Conservation (phyloP, 768 basidiomycete genomes). For the Hydnomerulius pinastri region DNA sequence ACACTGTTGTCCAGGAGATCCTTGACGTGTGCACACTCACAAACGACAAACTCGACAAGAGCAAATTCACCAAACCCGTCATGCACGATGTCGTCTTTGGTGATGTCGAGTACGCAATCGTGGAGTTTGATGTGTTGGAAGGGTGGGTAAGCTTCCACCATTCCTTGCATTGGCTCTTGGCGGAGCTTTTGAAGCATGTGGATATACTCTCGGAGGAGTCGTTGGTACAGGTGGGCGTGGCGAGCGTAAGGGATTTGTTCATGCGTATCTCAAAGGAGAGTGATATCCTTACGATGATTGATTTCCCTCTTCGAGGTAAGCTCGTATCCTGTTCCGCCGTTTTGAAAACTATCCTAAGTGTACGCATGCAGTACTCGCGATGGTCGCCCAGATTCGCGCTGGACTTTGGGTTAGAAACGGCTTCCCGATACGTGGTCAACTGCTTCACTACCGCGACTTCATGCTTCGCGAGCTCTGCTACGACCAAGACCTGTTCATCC, state of each 20-base stretch:
- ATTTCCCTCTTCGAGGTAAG: conserved; percentile 88
- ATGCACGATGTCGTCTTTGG: conserved; percentile 74
- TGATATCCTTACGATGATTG: conserved; percentile 74
- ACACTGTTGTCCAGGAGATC: conserved; percentile 69
- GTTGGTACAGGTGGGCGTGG: conserved; percentile 51
- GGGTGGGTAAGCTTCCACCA: conserved; percentile 94
- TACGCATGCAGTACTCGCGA: conserved; percentile 70
- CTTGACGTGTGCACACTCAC: conserved; percentile 67
- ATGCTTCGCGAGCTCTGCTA: conserved; percentile 95
- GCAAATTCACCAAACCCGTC: conserved; percentile 59
- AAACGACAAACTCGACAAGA: conserved; percentile 68
- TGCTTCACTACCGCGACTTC: conserved; percentile 95
- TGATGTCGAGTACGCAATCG: conserved; percentile 54
- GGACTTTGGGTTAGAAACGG: conserved; percentile 99
- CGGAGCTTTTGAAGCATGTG: conserved; percentile 85
- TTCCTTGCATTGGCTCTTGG: conserved; percentile 86
- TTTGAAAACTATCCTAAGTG: too few relatives aligned
- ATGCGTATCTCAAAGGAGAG: conserved; percentile 62
- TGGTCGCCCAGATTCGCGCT: conserved; percentile 93
- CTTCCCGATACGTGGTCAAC: conserved; percentile 90
- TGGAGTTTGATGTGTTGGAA: conserved; percentile 77
- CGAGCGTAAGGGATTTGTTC: conserved; percentile 62
- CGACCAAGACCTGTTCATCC: conserved; percentile 91
- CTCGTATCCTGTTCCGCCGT: conserved; percentile 4
- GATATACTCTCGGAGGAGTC: conserved; percentile 60